Evolutionary conservation across 164 flowering plant species (phyloP).

Genomic region (Annona cherimola): DNA sequence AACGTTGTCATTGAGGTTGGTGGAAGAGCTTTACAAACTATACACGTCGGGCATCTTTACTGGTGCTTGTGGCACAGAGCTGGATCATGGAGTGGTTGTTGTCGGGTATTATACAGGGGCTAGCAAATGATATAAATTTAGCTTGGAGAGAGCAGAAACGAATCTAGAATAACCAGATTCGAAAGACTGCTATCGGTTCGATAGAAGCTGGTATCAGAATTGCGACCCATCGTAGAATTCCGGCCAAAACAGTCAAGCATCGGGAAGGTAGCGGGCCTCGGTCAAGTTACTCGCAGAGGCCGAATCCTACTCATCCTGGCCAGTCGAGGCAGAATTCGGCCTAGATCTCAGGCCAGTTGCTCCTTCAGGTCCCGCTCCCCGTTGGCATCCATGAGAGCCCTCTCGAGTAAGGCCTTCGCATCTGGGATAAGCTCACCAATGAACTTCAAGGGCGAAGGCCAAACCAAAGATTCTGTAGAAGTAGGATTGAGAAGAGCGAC

Average conservation of each 20-base stretch:
- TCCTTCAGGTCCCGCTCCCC: slow-evolving; percentile 72
- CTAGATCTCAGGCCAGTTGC: too few species aligned
- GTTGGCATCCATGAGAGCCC: slow-evolving; percentile 84
- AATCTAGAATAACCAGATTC: too few species aligned
- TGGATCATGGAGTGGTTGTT: slow-evolving; percentile 89
- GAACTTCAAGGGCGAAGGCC: slow-evolving; percentile 97
- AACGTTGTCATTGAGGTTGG: slow-evolving; percentile 88
- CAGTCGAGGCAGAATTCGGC: too few species aligned
- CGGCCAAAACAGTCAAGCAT: too few species aligned
- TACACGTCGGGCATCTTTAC: slow-evolving; percentile 74
- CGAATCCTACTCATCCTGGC: too few species aligned
- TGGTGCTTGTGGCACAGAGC: slow-evolving; percentile 65
- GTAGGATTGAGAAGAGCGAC: slow-evolving; percentile 81
- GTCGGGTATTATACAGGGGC: slow-evolving; percentile 90
- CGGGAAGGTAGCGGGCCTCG: too few species aligned
- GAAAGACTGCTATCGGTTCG: too few species aligned
- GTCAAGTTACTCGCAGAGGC: slow-evolving; percentile 37
- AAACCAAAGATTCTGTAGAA: slow-evolving; percentile 90
- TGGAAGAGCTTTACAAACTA: slow-evolving; percentile 62
- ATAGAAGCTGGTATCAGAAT: too few species aligned
- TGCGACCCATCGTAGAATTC: too few species aligned
- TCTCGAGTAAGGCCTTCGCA: slow-evolving; percentile 72
- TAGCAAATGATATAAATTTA: too few species aligned
- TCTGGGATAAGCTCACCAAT: slow-evolving; percentile 86
- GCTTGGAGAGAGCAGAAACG: too few species aligned